Base-by-base conservation (phyloP, 2,329 filamentous ascomycete genomes). In the Microcyclospora pomicola region DNA sequence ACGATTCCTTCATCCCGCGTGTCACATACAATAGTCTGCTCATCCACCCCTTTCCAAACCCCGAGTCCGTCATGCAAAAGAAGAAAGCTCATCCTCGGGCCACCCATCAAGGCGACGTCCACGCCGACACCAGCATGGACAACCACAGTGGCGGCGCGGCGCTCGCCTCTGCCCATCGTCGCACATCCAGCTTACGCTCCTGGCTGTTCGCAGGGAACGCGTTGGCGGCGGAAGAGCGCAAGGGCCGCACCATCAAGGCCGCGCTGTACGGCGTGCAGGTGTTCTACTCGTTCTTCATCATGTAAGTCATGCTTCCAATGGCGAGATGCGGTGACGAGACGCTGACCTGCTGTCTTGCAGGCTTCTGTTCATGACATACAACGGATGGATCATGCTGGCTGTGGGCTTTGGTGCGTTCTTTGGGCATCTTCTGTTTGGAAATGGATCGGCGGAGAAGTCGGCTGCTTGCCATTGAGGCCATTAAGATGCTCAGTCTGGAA, bases 361-460 rank as follows among this genome's bases (percentile, higher is more conserved):
- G 91, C 70, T 98, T 43, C 65, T 98, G 15, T 98, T 98, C 64
- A 98, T 98, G 91, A 98, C 91, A n/a, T 98, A 98, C 65, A 98
- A 98, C 54, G 91, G 91, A 40, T 93, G 83, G 79, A 78, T 98
- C 49, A 98, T 98, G 91, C 63, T 93, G 48, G 75, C 88, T 2
- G 87, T 96, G 12, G 82, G 82, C 1, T 66, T 92, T 9, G 91
- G 91, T 12, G 87, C 88, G 0, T 93, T 92, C 48, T 61, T 93
- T 33, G 91, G 91, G 32, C 95, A 93, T 57, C 58, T 94, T 42
- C 52, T 80, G 33, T 98, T 95, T 64, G 81, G 83, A 12, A 72
- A 75, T 39, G 67, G 77, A 1, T 71, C 35, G 76, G 37, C 73
- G 80, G 6, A 79, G 79, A 95, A 93, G 69, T 80, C 85, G 45